Evolutionary conservation across 1,284 basidiomycete genomes (phyloP).

Genomic region (Entoloma clypeatum): DNA sequence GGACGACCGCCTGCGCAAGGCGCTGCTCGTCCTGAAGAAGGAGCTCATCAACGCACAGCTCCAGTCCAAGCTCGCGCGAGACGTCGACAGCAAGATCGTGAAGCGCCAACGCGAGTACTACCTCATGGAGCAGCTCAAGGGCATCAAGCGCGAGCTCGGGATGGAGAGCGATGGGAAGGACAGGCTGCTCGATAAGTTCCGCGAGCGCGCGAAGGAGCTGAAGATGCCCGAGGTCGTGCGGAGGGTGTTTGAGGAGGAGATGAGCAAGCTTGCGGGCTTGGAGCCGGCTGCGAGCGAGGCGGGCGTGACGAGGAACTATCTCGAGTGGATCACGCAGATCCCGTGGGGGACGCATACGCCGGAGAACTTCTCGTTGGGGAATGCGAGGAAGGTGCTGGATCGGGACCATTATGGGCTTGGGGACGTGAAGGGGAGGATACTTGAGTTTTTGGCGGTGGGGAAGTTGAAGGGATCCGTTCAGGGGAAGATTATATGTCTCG

Average conservation of each 20-base stretch:
- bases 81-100: slow-evolving; percentile 95
- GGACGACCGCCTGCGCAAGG: slow-evolving; percentile 88
- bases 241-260: slow-evolving; percentile 97
- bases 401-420: slow-evolving; percentile 97
- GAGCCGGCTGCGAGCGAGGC: slow-evolving; percentile 94
- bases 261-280: slow-evolving; percentile 87
- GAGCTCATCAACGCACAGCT: slow-evolving; percentile 97
- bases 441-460: slow-evolving; percentile 97
- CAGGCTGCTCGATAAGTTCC: slow-evolving; percentile 95
- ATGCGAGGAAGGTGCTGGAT: slow-evolving; percentile 85
- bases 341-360: slow-evolving; percentile 96
- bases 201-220: slow-evolving; percentile 80
- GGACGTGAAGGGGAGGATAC: slow-evolving; percentile 95
- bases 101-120: slow-evolving; percentile 98
- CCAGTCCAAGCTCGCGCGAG: slow-evolving; percentile 91
- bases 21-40: slow-evolving; percentile 93
- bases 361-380: slow-evolving; percentile 89
- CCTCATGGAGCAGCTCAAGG: slow-evolving; percentile 97
- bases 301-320: slow-evolving; percentile 94
- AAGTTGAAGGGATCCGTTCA: slow-evolving; percentile 94
- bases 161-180: slow-evolving; percentile 98
- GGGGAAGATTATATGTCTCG: slow-evolving; percentile 97
- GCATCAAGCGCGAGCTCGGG: slow-evolving; percentile 98
- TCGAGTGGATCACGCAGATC: slow-evolving; percentile 96
- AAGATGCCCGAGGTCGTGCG: slow-evolving; percentile 92